phyloP scores from a whole-genome alignment of 164 flowering plant species.

The Vitis cinerea region DNA sequence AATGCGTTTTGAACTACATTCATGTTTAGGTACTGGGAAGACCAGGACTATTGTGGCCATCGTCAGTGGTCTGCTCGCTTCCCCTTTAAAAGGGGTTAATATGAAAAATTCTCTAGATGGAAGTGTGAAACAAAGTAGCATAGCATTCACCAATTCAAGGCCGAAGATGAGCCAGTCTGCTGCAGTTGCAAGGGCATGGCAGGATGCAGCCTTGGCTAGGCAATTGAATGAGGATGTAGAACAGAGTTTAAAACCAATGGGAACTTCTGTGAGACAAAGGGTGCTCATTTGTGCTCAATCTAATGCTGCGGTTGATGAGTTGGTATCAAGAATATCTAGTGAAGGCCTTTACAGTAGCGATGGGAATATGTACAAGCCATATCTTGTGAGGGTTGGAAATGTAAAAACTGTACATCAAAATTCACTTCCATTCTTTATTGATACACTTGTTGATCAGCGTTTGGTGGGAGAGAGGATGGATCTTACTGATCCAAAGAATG shows the following conservation, averaged over 20 bases:
- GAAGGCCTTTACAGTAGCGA: slow-evolving; percentile 80
- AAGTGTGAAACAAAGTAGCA: slow-evolving; percentile 21
- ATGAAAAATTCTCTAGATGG: slow-evolving; percentile 11
- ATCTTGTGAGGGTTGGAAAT: slow-evolving; percentile 94
- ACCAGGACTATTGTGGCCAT: slow-evolving; percentile 91
- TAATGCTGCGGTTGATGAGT: slow-evolving; percentile 98
- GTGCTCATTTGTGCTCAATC: slow-evolving; percentile 97
- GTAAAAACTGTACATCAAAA: slow-evolving; percentile 79
- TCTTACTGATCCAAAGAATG: slow-evolving; percentile 29
- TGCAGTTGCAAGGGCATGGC: slow-evolving; percentile 93
- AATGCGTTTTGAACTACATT: neutral
- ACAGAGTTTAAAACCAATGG: slow-evolving; percentile 31
- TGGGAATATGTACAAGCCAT: slow-evolving; percentile 80
- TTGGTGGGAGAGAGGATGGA: slow-evolving; percentile 60
- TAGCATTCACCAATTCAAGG: slow-evolving; percentile 29
- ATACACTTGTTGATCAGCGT: slow-evolving; percentile 87
- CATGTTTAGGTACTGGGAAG: slow-evolving; percentile 87
- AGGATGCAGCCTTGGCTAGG: slow-evolving; percentile 89
- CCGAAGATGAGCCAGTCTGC: slow-evolving; percentile 49
- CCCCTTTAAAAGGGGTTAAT: slow-evolving; percentile 26
- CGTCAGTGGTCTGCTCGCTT: slow-evolving; percentile 77
- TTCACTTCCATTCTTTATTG: slow-evolving; percentile 86
- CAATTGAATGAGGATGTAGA: slow-evolving; percentile 57
- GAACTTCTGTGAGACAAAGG: slow-evolving; percentile 51
- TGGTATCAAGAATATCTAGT: slow-evolving; percentile 76